Conservation (phyloP, 805 yeast species). For the Clavispora phyllophila region DNA sequence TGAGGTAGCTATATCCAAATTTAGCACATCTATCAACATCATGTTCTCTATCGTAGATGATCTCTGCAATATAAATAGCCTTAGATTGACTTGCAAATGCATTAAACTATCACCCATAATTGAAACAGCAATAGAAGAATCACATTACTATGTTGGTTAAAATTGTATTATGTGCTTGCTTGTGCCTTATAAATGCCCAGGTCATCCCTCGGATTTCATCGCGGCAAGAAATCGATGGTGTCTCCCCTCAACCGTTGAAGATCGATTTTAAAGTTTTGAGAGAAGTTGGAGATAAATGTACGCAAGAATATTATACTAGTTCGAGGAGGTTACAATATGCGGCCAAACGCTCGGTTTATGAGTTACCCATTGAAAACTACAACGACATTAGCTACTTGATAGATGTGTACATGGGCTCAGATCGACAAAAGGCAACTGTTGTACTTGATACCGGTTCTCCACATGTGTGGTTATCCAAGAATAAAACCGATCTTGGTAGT, state of each 20-base stretch:
- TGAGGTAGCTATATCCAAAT: no score
- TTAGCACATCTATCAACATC: not conserved
- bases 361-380: not conserved
- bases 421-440: slow-evolving; percentile 18
- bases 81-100: no score
- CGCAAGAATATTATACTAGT: slow-evolving; percentile 3
- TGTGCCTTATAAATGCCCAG: not conserved
- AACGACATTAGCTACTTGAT: slow-evolving; percentile 10
- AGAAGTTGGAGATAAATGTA: not conserved
- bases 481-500: not conserved
- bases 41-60: not conserved
- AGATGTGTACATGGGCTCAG: slow-evolving; percentile 10
- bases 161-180: not conserved
- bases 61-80: not conserved
- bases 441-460: slow-evolving; percentile 40
- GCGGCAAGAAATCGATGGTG: not conserved
- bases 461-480: slow-evolving; percentile 31
- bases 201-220: not conserved
- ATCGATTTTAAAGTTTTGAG: slow-evolving; percentile 9
- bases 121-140: no score
- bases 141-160: no score
- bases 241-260: slow-evolving; percentile 6
- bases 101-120: no score
- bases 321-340: not conserved
- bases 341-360: not conserved